Conservation (phyloP, 208 protist genomes). For the Crithidia mellificae region DNA sequence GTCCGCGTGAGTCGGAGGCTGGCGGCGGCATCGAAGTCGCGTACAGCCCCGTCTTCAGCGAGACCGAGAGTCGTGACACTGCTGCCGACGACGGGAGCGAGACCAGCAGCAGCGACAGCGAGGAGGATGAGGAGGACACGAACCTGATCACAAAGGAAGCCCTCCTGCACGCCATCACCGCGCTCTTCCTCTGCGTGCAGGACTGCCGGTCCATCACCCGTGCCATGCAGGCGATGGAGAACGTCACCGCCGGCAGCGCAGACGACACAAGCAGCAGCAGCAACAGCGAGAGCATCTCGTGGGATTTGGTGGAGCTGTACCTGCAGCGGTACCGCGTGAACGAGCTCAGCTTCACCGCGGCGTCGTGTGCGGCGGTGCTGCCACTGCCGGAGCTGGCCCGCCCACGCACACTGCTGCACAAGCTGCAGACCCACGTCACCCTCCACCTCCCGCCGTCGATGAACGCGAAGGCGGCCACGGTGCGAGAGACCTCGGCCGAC, state of each 20-base stretch:
- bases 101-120: constrained; percentile 1
- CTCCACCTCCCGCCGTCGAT: constrained; percentile 1
- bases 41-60: too few relatives aligned
- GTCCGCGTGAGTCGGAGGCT: too few relatives aligned
- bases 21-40: too few relatives aligned
- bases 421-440: constrained; percentile 41
- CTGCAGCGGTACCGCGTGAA: constrained; percentile 27
- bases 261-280: background rate
- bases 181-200: constrained; percentile 60
- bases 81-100: too few relatives aligned
- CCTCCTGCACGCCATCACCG: constrained; percentile 65
- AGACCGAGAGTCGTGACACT: too few relatives aligned
- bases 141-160: constrained; percentile 28
- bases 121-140: constrained; percentile 21
- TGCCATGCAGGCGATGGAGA: constrained; percentile 23
- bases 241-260: background rate
- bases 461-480: background rate
- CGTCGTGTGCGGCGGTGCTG: constrained; percentile 37
- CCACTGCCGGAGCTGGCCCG: constrained; percentile 41
- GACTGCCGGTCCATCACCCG: constrained; percentile 48
- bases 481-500: constrained; percentile 22
- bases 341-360: constrained; percentile 31
- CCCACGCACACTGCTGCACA: constrained; percentile 42
- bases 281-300: constrained; percentile 15
- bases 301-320: constrained; percentile 48